Base-by-base conservation (phyloP, 768 basidiomycete genomes). In the Coprinopsis sp. region DNA sequence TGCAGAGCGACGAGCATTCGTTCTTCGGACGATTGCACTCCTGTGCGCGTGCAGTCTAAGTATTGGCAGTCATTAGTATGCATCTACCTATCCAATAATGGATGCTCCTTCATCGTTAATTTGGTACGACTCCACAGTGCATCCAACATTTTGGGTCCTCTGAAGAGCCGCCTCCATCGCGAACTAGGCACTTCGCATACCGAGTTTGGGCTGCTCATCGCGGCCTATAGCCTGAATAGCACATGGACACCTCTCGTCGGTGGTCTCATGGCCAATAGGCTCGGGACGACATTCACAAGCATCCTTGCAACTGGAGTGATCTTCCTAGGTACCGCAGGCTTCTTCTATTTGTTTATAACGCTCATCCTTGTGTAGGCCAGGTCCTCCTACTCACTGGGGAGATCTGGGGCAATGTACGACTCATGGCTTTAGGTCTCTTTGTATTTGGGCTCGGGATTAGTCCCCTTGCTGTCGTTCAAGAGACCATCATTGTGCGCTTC, bases 401-500 rank as follows among this genome's bases (percentile, higher is more conserved):
- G 54, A 69, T 76, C 4, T 72, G 69, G 37, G 72, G 71, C 19
- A 75, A 71, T 56, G 71, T 90, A n/a, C 76, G 77, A 11, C 44
- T 82, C 21, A 89, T 90, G 85, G 74, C 81, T 3, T 56, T 84
- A 18, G 90, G 89, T 1, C 70, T 91, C 48, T 89, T 89, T 54
- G 65, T 89, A 33, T 91, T 87, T 56, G 90, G 89, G 6, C 67
- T 91, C 2, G 89, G 88, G 3, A 72, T 87, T 34, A 83, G 84
- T 53, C 90, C 90, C 1, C 68, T 92, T 5, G 81, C 87, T 1
- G 89, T 92, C 6, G 81, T 86, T 1, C 90, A 87, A 66, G 89
- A 91, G 62, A 84, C 84, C 5, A 89, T 90, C 52, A 87, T 91
- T 42, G 84, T 89, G 33, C 82, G 84, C 21, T 87, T 87, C 66